These are phyloP conservation scores for Santalum album DNA, from an alignment of 164 flowering plant species.

Conservation along the genomic window DNA sequence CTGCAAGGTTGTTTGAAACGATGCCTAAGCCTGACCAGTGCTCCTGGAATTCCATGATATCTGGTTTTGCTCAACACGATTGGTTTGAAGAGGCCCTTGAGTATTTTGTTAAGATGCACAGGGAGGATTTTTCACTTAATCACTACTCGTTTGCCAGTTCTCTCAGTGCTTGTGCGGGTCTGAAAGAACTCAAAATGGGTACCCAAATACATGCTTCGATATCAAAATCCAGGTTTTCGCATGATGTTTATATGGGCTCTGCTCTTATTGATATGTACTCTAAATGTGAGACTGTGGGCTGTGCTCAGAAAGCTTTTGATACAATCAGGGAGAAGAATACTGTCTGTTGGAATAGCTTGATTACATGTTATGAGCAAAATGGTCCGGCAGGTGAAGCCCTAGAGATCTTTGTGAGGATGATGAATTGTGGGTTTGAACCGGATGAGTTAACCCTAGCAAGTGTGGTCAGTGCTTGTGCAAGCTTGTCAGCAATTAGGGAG, in stretches of 20 bases:
- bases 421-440: conserved; percentile 36
- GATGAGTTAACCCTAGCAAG: conserved; percentile 65
- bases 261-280: conserved; percentile 64
- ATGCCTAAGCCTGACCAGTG: conserved; percentile 58
- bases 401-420: conserved; percentile 38
- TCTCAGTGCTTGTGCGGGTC: conserved; percentile 51
- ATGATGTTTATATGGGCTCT: conserved; percentile 51
- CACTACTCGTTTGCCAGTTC: conserved; percentile 52
- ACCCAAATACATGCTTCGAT: conserved; percentile 41
- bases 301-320: conserved; percentile 40
- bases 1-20: conserved; percentile 22
- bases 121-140: conserved; percentile 33
- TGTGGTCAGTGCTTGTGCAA: conserved; percentile 66
- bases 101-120: conserved; percentile 38
- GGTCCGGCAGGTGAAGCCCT: conserved; percentile 53
- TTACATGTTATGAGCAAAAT: conserved; percentile 67
- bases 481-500: conserved; percentile 31
- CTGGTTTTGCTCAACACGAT: conserved; percentile 50
- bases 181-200: conserved; percentile 35
- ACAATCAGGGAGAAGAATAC: conserved; percentile 36
- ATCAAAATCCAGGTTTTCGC: conserved; percentile 23
- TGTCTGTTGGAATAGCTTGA: conserved; percentile 68
- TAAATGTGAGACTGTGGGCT: conserved; percentile 40
- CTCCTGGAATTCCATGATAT: conserved; percentile 60
- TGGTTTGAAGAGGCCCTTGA: conserved; percentile 34